phyloP scores from a whole-genome alignment of 2,329 filamentous ascomycete species.

The Paramyrothecium roridum region DNA sequence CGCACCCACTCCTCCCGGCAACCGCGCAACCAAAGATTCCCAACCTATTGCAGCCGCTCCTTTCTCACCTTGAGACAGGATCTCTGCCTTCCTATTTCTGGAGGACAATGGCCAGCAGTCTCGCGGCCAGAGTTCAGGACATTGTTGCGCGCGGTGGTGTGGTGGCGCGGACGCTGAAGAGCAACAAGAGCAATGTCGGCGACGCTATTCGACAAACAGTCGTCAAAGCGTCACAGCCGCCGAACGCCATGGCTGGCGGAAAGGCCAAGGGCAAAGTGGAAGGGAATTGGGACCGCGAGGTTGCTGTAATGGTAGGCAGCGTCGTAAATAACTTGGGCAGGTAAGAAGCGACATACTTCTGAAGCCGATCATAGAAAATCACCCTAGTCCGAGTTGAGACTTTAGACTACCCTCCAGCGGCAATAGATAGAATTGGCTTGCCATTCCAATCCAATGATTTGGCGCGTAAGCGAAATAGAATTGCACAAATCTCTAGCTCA shows the following conservation, averaged over 20 bases:
- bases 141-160: constrained; percentile 80
- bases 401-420: no score
- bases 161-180: constrained; percentile 73
- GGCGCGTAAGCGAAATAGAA: not conserved
- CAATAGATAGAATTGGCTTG: no score
- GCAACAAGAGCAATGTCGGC: constrained; percentile 70
- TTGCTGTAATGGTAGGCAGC: constrained; percentile 90
- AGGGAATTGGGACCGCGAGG: constrained; percentile 80
- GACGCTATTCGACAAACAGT: constrained; percentile 84
- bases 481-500: no score
- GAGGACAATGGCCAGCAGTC: constrained; percentile 77
- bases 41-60: constrained; percentile 67
- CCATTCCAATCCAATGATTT: no score
- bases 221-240: constrained; percentile 68
- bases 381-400: no score
- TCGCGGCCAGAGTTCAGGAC: constrained; percentile 77
- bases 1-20: constrained; percentile 60
- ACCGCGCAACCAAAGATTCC: constrained; percentile 28
- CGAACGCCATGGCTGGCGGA: constrained; percentile 45
- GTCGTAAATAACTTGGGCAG: constrained; percentile 60
- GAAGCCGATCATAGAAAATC: not conserved
- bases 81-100: constrained; percentile 91
- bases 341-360: constrained; percentile 5
- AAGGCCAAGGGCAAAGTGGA: constrained; percentile 43
- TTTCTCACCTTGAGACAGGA: constrained; percentile 79